Base-by-base conservation (phyloP, 768 basidiomycete genomes). In the Hypsizygus marmoreus region DNA sequence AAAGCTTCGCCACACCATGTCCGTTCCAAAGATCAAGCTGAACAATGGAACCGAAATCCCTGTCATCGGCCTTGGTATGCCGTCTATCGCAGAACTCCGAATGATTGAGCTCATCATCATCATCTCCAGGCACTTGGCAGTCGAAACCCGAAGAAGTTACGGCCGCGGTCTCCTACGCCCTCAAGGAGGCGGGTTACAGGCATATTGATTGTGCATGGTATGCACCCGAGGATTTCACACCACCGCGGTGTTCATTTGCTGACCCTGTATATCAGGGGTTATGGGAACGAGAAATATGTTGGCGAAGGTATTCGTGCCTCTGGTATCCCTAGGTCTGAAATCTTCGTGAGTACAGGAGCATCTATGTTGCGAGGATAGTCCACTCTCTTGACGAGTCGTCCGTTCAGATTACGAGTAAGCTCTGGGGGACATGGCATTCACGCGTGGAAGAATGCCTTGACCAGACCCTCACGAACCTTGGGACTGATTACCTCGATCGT, bases 401-500 rank as follows among this genome's bases (percentile, higher is more conserved):
- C 12, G 17, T 40, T 28, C 49, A 86, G 85, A 78, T 87, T 47
- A 87, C 84, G 1, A 86, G 84, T 63, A 88, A 85, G 56, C 58
- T 88, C 9, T 86, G 81, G 82, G 66, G 76, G 29, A 83, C 84
- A 7, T 81, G 77, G 61, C 89, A 91, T 62, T 66, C 72, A 38
- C 76, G 82, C 33, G 88, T 88, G 24, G 88, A 89, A 57, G 80
- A 84, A 52, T 76, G 79, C 45, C 76, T 95, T 10, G 81, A 92
- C 60, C 74, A 84, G 58, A 84, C 88, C 12, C 81, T 95, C 11
- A 75, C 79, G 17, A 82, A 82, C 57, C 81, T 95, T 24, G 90
- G 86, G n/a, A 80, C 79, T 24, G 84, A 91, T 69, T 94, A 94
- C 66, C 77, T 95, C 19, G 92, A 95, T 49, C 71, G 87, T 84